Evolutionary conservation across 129 eudicot species (phyloP), one percentile per base, ranked within the genome.

Genomic region (Smallanthus sonchifolius): DNA sequence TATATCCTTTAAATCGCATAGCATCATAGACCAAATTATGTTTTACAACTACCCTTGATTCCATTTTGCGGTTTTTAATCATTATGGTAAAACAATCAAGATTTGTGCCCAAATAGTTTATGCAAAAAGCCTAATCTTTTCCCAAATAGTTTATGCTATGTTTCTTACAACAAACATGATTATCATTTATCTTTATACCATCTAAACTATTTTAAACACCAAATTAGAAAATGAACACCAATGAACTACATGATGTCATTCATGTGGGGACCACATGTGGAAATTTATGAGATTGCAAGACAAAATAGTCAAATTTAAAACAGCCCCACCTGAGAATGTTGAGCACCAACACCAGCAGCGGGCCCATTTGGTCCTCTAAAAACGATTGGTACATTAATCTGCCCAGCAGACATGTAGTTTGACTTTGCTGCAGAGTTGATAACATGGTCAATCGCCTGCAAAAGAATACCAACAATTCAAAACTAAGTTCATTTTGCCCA

Each of bases 281-380:
- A 6, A 34, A 30, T 15, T n/a, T 4, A 61, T 20, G 8, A 61
- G 5, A 61, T 45, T 38, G 51, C 43, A 65, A 67, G 24, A 67
- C 2, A 67, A n/a, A 15, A 44, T 61, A 61, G 6, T 14, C 37
- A 67, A 37, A 55, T 15, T 60, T 28, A 69, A 42, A 14, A 11
- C 60, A 40, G 44, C 1, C 73, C 56, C 59, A 91, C 97, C 94
- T 91, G 99, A 24, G 99, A 95, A 79, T 95, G 99, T 73, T 95
- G 99, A 73, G 99, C 99, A 48, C 99, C 99, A 79, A 91, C 99
- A 75, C 99, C 99, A 73, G 99, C 97, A 62, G 99, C 99, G 45
- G 99, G 96, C 67, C 99, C 99, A 85, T 95, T 95, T 59, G 99
- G 99, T 51, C 99, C 99, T 84, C 99, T 91, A 67, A 95, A 95